A percentile compares a stretch with the other conserved stretches of the same genome.
phyloP scores from a whole-genome alignment of 1,284 basidiomycete genomes.

The Takashimella koratensis region DNA sequence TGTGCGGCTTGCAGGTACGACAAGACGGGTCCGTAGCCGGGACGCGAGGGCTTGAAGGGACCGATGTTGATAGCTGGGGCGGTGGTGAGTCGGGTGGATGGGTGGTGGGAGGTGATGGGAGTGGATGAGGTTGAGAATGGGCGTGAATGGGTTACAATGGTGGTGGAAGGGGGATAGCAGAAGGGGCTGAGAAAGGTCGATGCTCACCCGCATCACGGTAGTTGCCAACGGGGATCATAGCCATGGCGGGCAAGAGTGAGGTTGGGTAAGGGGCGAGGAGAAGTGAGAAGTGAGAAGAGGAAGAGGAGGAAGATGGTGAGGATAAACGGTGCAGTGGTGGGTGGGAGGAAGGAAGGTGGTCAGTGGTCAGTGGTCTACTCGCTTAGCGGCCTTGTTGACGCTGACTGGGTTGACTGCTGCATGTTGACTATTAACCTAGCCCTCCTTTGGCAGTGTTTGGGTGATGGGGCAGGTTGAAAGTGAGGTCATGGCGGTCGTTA shows the following conservation, averaged over 20 bases:
- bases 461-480: not conserved
- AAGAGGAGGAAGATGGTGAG: not conserved
- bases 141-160: not conserved
- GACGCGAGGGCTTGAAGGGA: conserved; percentile 40
- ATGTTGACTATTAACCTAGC: too few species aligned
- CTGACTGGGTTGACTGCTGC: not conserved
- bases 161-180: not conserved
- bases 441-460: too few species aligned
- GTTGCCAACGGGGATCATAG: conserved; percentile 21
- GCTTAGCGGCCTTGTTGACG: not conserved
- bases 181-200: too few species aligned
- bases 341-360: not conserved
- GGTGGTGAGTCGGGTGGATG: not conserved
- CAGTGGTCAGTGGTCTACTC: not conserved
- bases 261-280: not conserved
- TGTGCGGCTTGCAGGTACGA: conserved; percentile 33
- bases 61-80: conserved; percentile 36
- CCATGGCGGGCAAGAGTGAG: conserved; percentile 11
- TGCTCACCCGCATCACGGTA: conserved; percentile 32
- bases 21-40: not conserved
- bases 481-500: not conserved
- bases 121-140: not conserved
- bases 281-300: not conserved
- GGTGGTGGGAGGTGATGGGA: not conserved
- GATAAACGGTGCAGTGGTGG: not conserved